phyloP scores from a whole-genome alignment of 148 eudicot species.

The Rhododendron ferrugineum region DNA sequence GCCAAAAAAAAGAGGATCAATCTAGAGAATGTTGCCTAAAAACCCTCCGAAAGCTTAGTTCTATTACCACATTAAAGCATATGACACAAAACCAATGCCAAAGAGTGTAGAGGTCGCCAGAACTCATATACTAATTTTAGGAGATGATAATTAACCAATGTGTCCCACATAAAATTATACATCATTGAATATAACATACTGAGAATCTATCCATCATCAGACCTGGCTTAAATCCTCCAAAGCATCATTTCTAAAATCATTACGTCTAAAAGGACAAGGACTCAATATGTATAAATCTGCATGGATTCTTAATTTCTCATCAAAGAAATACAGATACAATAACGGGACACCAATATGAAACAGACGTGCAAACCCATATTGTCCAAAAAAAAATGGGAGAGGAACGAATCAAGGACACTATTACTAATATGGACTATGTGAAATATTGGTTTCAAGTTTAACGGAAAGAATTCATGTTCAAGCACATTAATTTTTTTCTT shows the following conservation, averaged over 20 bases:
- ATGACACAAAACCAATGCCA: too few relatives aligned
- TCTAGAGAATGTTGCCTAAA: too few relatives aligned
- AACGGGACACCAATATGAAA: neutral
- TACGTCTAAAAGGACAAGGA: neutral
- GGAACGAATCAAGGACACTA: neutral
- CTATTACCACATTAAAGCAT: too few relatives aligned
- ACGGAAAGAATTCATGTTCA: neutral
- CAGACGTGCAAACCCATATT: neutral
- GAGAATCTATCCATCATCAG: neutral
- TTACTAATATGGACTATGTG: neutral
- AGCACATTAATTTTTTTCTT: neutral
- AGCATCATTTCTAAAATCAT: neutral
- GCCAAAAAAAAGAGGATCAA: too few relatives aligned
- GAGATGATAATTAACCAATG: too few relatives aligned
- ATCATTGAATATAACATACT: neutral
- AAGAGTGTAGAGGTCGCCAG: too few relatives aligned
- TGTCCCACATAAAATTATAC: neutral
- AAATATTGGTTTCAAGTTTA: too few relatives aligned
- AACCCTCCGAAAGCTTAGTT: too few relatives aligned
- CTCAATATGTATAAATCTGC: neutral
- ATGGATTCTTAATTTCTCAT: neutral
- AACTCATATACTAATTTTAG: too few relatives aligned
- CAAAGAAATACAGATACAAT: neutral
- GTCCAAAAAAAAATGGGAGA: neutral
- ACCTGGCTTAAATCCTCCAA: neutral